A percentile compares a stretch with the other conserved stretches of the same genome.
These are phyloP conservation scores for Medicago truncatula DNA, from an alignment of 306 rosid species.

Conservation along the genomic window MtrunA17r5.0-ANR NC_053045.1:36555501-36556000, in stretches of 20 bases:
- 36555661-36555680: conserved; percentile 25
- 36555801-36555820: conserved; percentile 74
- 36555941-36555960: neutral
- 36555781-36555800: conserved; percentile 91
- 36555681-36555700: conserved; percentile 60
- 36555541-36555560: conserved; percentile 93
- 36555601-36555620: conserved; percentile 99
- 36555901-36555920: conserved; percentile 5
- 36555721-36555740: conserved; percentile 94
- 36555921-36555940: conserved; percentile 7
- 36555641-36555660: conserved; percentile 13
- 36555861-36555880: neutral
- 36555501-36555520: conserved; percentile 22
- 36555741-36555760: conserved; percentile 98
- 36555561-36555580: conserved; percentile 92
- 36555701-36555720: conserved; percentile 89
- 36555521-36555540: conserved; percentile 48
- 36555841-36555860: neutral
- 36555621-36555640: conserved; percentile 20
- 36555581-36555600: conserved; percentile 99
- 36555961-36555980: conserved; percentile 6
- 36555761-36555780: conserved; percentile 89
- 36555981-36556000: neutral
- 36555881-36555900: neutral
- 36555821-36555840: conserved; percentile 28